Evolutionary conservation across 2,329 filamentous ascomycete species (phyloP), one percentile per base, ranked within the genome.

Genomic region (Bipolaris oryzae): DNA sequence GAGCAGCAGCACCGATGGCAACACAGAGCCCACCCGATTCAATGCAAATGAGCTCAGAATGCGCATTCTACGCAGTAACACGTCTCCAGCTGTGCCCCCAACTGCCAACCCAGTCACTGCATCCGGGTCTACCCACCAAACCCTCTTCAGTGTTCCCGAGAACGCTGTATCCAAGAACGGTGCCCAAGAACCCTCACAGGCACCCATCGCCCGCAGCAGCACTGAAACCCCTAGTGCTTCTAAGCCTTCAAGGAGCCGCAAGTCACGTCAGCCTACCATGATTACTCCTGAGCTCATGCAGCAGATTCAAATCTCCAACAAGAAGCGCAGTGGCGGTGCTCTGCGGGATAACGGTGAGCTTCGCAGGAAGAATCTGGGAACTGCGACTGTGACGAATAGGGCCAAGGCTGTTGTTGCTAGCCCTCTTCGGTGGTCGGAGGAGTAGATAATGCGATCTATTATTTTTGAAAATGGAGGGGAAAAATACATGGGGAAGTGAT

Each of bases 351-450:
- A 13, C 4, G 42, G 39, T n/a, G 38, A 42, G 21, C 13, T 42
- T 23, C 39, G 21, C 39, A 42, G 20, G 6, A 42, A 42, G 39
- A 25, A 20, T n/a, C 7, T 25, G 21, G 39, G 39, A 15, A 42
- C 39, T 7, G 21, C 39, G 31, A 25, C 21, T 1, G 38, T 3
- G 54, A 31, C 54, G n/a, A 53, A 47, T 7, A 21, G 39, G 7
- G 39, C 39, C 3, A 42, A 42, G 13, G 20, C 18, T 15, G 21
- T 42, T 7, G 20, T 42, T 10, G 39, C 39, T 42, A 42, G 39
- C 23, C 54, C 54, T 6, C 45, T 57, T 7, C 37, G 50, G 13
- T 57, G 54, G 54, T 53, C 44, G 11, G 50, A 57, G 25, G 38
- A 57, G 11, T 57, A 31, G 25, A 28, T 16, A 11, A 13, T 21